phyloP scores from a whole-genome alignment of 2,329 filamentous ascomycete genomes.

The Sporothrix protearum region DNA sequence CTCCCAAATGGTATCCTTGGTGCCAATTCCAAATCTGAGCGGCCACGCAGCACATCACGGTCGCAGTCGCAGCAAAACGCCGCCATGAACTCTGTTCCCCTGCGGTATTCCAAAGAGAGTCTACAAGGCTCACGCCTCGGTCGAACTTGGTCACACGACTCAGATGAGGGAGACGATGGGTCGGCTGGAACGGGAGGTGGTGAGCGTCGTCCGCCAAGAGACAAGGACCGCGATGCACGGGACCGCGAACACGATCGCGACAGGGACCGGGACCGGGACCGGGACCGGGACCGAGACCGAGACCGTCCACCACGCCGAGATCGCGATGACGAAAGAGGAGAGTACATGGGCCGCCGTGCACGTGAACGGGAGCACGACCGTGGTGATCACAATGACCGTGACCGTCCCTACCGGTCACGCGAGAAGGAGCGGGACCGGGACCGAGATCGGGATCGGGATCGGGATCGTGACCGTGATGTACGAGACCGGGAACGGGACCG shows the following conservation, averaged over 20 bases:
- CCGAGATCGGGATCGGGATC: constrained; percentile 35
- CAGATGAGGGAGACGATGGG: constrained; percentile 26
- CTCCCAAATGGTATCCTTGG: constrained; percentile 37
- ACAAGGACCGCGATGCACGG: constrained; percentile 32
- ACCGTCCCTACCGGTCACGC: neutral
- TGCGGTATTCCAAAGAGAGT: constrained; percentile 42
- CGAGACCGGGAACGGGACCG: constrained; percentile 26
- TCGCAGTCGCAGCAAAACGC: constrained; percentile 19
- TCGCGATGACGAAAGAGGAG: constrained; percentile 22
- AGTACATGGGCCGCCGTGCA: constrained; percentile 32
- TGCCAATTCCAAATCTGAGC: constrained; percentile 33
- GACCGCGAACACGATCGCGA: constrained; percentile 16
- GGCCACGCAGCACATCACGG: constrained; percentile 32
- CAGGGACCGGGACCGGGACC: neutral
- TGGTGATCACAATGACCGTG: neutral
- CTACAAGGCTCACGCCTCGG: constrained; percentile 42
- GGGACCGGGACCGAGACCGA: neutral
- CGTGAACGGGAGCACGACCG: constrained; percentile 34
- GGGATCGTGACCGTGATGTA: constrained; percentile 34
- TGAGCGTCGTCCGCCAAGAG: neutral
- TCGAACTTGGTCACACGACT: constrained; percentile 44
- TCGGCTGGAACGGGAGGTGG: constrained; percentile 3
- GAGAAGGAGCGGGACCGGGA: constrained; percentile 22
- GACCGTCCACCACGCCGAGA: constrained; percentile 23
- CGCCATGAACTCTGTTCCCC: constrained; percentile 12